These are phyloP conservation scores for Aspergillus eucalypticola DNA, from an alignment of 2,329 filamentous ascomycete species.

Conservation along the genomic window DNA sequence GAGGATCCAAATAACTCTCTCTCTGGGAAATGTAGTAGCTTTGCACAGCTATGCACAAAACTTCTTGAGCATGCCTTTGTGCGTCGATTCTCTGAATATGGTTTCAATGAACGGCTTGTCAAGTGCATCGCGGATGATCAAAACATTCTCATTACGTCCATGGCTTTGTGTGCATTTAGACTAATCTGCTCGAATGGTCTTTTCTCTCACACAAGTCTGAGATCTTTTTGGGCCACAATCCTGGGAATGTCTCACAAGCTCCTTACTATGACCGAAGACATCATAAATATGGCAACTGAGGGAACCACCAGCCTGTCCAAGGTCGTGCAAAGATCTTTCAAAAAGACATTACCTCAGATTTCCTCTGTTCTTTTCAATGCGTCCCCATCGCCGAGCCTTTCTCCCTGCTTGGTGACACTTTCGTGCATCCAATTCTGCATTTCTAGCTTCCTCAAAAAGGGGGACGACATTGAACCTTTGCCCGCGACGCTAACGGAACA, in stretches of 20 bases:
- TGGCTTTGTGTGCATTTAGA: conserved; percentile 36
- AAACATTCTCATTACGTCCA: conserved; percentile 48
- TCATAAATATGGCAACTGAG: conserved; percentile 26
- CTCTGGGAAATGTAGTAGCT: conserved; percentile 53
- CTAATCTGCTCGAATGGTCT: conserved; percentile 31
- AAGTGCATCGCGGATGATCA: conserved; percentile 60
- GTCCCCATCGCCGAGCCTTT: conserved; percentile 21
- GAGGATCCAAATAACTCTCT: conserved; percentile 48
- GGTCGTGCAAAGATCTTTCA: conserved; percentile 31
- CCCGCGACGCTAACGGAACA: conserved; percentile 28
- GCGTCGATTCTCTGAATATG: conserved; percentile 68
- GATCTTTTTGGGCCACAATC: conserved; percentile 35
- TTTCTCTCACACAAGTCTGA: conserved; percentile 30
- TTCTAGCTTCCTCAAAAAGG: conserved; percentile 33
- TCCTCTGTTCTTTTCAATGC: conserved; percentile 29
- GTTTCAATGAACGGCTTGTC: conserved; percentile 69
- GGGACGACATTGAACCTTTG: conserved; percentile 30
- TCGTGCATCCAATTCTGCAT: conserved; percentile 35
- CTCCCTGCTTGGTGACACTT: conserved; percentile 37
- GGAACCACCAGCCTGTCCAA: conserved; percentile 32
- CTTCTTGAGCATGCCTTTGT: conserved; percentile 46
- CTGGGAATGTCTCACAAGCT: conserved; percentile 30
- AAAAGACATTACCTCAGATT: conserved; percentile 26
- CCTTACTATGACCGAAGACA: conserved; percentile 31
- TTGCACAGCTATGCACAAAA: conserved; percentile 58